phyloP scores from a whole-genome alignment of 2,329 filamentous ascomycete species.

The Metarhizium humberi region DNA sequence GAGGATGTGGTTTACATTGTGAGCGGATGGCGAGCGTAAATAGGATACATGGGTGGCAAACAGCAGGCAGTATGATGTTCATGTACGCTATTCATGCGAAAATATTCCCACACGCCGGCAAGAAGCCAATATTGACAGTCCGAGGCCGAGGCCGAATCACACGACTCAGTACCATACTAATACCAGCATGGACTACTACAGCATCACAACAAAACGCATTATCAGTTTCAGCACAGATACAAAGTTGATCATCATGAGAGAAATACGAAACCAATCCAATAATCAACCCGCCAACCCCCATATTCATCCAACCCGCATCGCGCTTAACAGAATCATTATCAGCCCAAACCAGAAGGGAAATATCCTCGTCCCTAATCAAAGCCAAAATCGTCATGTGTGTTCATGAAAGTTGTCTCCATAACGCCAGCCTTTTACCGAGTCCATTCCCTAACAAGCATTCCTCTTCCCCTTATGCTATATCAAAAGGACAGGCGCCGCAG shows the following conservation, averaged over 20 bases:
- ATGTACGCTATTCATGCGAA: background rate
- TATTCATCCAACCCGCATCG: background rate
- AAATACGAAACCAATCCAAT: background rate
- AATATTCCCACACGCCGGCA: no score
- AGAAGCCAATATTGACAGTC: no score
- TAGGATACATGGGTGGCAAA: background rate
- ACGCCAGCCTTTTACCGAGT: constrained; percentile 1
- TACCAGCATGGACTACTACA: background rate
- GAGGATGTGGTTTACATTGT: constrained; percentile 62
- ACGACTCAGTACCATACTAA: background rate
- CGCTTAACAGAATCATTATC: background rate
- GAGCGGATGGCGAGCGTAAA: constrained; percentile 52
- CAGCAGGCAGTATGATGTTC: no score
- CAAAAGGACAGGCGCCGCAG: no score
- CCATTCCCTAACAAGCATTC: background rate
- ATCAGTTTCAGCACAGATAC: background rate
- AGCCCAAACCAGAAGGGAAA: background rate
- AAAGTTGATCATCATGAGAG: background rate
- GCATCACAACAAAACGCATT: background rate
- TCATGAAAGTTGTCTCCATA: background rate
- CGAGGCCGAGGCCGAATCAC: no score
- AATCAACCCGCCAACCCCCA: background rate
- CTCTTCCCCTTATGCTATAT: background rate
- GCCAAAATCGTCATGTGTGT: background rate
- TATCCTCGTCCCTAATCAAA: background rate